Evolutionary conservation across 1,284 basidiomycete genomes (phyloP), one percentile per base, ranked within the genome.

Genomic region (Kalmanozyma brasiliensis): DNA sequence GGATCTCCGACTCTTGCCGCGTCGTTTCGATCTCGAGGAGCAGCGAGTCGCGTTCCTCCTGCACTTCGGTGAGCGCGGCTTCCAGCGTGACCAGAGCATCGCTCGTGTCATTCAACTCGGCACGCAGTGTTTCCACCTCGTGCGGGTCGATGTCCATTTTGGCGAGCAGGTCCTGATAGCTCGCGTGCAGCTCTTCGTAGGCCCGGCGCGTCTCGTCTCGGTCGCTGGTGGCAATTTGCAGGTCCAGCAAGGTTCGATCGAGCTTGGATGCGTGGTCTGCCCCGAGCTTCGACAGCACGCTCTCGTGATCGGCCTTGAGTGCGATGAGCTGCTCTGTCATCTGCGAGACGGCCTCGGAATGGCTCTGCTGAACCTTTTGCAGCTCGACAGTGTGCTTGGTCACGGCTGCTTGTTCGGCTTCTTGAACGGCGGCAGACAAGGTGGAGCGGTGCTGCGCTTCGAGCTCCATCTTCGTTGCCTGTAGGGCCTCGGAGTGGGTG

Each of bases 71-170:
- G 11, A 83, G 73, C 6, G 82, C 79, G 38, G 77, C 73, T 52
- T 84, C 82, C 32, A 83, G 63, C 6, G 80, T 79, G 29, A 78
- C 69, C 6, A 84, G 72, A 0, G 81, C 78, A 38, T 82, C 79
- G 36, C 80, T 76, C 4, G 83, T 76, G 29, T 82, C 78, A 52
- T 80, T 74, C 35, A 83, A 59, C 56, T 84, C 82, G 7, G 53
- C 55, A 1, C 88, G 88, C 69, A 90, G 89, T 4, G 89, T 90
- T 20, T 87, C 88, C 73, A 91, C 89, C 73, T 89, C 86, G 40
- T 73, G 67, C 8, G 69, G 74, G 36, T 78, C 74, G 16, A 76
- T 49, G 24, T 70, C 67, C 7, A 53, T 10, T 58, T 60, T 61
- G 38, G 55, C 45, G n/a, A 73, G 47, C 33, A 66, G 41, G 8